Base-by-base conservation (phyloP, 2,329 filamentous ascomycete genomes). In the Dothideomycetes sp. region DNA sequence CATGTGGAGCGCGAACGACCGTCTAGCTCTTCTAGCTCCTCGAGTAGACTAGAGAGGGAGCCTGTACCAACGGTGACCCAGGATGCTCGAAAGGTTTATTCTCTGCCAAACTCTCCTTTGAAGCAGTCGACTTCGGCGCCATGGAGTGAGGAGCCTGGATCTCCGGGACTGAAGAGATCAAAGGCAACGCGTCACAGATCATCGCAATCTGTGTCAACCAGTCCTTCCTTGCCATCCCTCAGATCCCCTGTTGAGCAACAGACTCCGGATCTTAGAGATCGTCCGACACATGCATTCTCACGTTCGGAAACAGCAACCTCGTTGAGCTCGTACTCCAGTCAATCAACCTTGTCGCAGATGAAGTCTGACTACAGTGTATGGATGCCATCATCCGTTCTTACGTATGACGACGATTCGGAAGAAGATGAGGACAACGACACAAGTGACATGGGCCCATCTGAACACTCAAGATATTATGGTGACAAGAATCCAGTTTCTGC, bases 301-400 rank as follows among this genome's bases (percentile, higher is more conserved):
- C 30, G 29, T 12, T 30, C 42, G 10, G 31, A 31, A 12, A 28
- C 42, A 5, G 33, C 20, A 12, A 33, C 35, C 7, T 29, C 34
- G 2, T 31, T 38, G 36, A 44, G 34, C 12, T 55, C 52, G 48
- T 53, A 51, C 41, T 44, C 50, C 30, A 46, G 48, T 37, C 20
- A 27, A n/a, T 46, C 50, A 11, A 48, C 48, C 27, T 47, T 49
- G 31, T 45, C 45, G 28, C 31, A 34, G 11, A 48, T 51, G 11
- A 47, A 56, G 41, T 64, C 63, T 47, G 62, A 61, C 33, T 70
- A 65, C 51, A 67, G 61, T 37, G 68, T 71, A 10, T 71, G 68
- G 68, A 58, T 70, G 52, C 68, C 68, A 18, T 53, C 58, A 3
- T 64, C 63, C 4, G 60, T 64, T 28, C 47, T 53, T 8, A 52